Conservation (phyloP, 2,329 filamentous ascomycete genomes). For the Colletotrichum sp. region DNA sequence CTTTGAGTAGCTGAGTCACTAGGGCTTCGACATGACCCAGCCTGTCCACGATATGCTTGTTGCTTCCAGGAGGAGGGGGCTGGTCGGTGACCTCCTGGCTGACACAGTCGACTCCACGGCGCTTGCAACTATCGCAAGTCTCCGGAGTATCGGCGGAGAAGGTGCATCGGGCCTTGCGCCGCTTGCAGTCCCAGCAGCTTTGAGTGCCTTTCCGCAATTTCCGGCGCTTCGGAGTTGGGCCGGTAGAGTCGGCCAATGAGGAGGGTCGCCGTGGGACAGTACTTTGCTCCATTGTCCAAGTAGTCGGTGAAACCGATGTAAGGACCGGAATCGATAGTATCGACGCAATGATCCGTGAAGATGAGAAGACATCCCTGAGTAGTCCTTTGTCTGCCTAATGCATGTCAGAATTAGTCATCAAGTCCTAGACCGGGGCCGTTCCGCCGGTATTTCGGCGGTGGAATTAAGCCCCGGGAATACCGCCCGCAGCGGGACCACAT, state of each 20-base stretch:
- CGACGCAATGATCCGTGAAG: not conserved
- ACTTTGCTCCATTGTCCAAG: not conserved
- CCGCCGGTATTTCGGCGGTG: not conserved
- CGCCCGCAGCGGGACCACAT: not conserved
- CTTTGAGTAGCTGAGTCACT: constrained; percentile 31
- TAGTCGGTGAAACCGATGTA: not conserved
- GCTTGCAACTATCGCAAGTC: constrained; percentile 37
- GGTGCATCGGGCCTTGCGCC: constrained; percentile 9
- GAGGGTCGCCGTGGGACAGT: not conserved
- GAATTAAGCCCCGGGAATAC: not conserved
- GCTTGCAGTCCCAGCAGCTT: constrained; percentile 20
- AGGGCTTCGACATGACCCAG: constrained; percentile 39
- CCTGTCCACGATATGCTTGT: constrained; percentile 34
- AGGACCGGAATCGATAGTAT: not conserved
- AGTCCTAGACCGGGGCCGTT: not conserved
- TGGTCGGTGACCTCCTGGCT: constrained; percentile 46
- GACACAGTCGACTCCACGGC: constrained; percentile 47
- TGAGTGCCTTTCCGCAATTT: constrained; percentile 17
- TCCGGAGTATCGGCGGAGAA: not conserved
- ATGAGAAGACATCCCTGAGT: not conserved
- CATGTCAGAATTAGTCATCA: constrained; percentile 11
- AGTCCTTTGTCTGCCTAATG: not conserved
- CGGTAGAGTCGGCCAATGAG: not conserved
- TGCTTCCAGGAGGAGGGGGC: constrained; percentile 21
- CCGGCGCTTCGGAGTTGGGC: not conserved